Base-by-base conservation (phyloP, 1,139 yeast genomes). In the Geotrichum reessii region DNA sequence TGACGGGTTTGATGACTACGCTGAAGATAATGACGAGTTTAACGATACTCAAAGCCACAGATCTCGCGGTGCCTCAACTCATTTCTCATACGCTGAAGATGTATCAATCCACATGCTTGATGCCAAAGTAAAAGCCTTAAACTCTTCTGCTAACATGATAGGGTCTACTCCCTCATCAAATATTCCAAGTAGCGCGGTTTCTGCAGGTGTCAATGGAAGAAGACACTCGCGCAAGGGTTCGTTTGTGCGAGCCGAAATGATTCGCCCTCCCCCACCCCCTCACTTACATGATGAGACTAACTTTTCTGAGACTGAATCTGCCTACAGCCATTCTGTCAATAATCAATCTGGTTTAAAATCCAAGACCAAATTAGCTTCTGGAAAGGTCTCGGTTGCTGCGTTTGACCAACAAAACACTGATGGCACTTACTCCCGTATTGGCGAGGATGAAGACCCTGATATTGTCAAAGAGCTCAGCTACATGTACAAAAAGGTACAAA, bases 21-120 rank as follows among this genome's bases (percentile, higher is more conserved):
- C 31, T 33, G 54, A 50, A 33, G 48, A 33, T 1, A 59, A 52
- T 21, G 60, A 53, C 21, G 61, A 58, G 7, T 33, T 61, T 31
- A 60, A 60, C 9, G 62, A 55, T 14, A 58, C 49, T 2, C 53
- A 53, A 17, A 58, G 62, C 9, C 37, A 50, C 31, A 48, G 57
- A 48, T 61, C 63, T 19, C 57, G 61, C 25, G 55, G 61, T n/a
- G 56, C 65, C 14, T 61, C 71, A 0, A 64, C 70, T 24, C 72
- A 70, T 68, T 85, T 76, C 67, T 83, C 92, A 0, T 78, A 85
- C 59, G 81, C 84, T 1, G 92, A 88, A 66, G 95, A 87, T 65
- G 79, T 78, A 66, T 77, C 79, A 66, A 76, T 85, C 66, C 81
- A 81, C 68, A 90, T 85, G 60, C 84, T 86, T 62, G 91, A 86